Evolutionary conservation across 2,329 filamentous ascomycete genomes (phyloP).

Genomic region (Daldinia sp.): DNA sequence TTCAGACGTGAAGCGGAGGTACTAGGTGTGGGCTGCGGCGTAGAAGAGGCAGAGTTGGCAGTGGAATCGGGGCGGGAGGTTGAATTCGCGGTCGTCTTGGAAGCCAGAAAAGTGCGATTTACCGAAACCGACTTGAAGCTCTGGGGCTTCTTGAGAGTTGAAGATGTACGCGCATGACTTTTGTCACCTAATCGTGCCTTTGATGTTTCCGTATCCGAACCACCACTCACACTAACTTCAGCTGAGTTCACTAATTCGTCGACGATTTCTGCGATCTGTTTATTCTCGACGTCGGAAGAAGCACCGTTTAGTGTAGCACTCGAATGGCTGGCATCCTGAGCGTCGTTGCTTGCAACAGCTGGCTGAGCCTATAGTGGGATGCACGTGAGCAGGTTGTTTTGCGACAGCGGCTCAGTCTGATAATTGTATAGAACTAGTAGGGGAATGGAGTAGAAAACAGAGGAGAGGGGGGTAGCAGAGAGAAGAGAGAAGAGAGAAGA

Average conservation of each 20-base stretch:
- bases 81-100: constrained; percentile 67
- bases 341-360: constrained; percentile 54
- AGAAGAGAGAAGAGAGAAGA: background rate
- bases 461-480: constrained; percentile 14
- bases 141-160: constrained; percentile 77
- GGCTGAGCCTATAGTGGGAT: constrained; percentile 47
- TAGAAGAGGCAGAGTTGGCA: constrained; percentile 58
- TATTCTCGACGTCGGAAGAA: constrained; percentile 67
- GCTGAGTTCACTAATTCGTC: constrained; percentile 72
- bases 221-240: constrained; percentile 77
- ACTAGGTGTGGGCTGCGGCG: constrained; percentile 60
- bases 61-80: constrained; percentile 64
- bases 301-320: constrained; percentile 63
- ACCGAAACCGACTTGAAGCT: constrained; percentile 89
- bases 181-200: constrained; percentile 69
- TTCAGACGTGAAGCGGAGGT: constrained; percentile 73
- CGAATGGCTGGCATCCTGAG: constrained; percentile 62
- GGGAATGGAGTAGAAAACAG: background rate
- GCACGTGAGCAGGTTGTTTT: constrained; percentile 25
- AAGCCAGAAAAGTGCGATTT: constrained; percentile 84
- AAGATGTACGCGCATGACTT: constrained; percentile 68
- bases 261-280: constrained; percentile 66
- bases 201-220: constrained; percentile 81
- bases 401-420: constrained; percentile 23
- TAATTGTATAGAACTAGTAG: constrained; percentile 7